A percentile compares a stretch with the other conserved stretches of the same genome.
Conservation (phyloP, 495 filamentous ascomycete genomes). For the Neohortaea acidophila region DNA sequence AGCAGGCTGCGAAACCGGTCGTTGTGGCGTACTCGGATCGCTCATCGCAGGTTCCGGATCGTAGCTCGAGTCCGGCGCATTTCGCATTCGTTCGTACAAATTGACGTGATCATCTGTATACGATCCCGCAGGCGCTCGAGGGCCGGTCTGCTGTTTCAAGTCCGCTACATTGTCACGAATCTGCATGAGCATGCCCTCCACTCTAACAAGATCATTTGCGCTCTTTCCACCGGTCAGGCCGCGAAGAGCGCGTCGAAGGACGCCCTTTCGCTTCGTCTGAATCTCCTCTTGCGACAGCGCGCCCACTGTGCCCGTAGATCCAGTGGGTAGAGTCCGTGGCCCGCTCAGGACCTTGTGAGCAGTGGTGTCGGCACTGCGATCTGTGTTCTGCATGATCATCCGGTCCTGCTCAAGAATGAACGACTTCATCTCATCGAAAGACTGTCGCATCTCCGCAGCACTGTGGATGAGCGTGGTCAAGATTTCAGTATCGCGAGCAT, state of each 20-base stretch:
- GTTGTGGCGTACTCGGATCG: conserved; percentile 53
- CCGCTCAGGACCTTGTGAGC: conserved; percentile 69
- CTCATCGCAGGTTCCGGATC: conserved; percentile 73
- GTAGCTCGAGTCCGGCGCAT: conserved; percentile 47
- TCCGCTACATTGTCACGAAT: conserved; percentile 82
- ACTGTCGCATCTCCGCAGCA: conserved; percentile 93
- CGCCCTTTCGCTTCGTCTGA: conserved; percentile 65
- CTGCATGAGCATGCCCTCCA: conserved; percentile 91
- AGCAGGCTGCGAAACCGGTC: conserved; percentile 63
- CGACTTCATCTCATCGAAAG: conserved; percentile 91
- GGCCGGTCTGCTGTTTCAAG: conserved; percentile 45
- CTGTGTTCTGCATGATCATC: conserved; percentile 63
- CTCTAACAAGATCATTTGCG: conserved; percentile 71
- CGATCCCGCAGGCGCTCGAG: conserved; percentile 21
- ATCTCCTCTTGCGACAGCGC: conserved; percentile 51
- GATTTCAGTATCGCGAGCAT: conserved; percentile 92
- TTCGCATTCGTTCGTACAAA: conserved; percentile 42
- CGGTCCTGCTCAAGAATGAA: conserved; percentile 77
- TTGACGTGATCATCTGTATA: conserved; percentile 22
- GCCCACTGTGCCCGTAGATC: conserved; percentile 37
- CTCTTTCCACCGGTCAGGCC: conserved; percentile 67
- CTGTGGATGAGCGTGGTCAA: conserved; percentile 84
- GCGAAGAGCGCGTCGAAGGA: conserved; percentile 82
- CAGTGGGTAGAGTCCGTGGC: conserved; percentile 67
- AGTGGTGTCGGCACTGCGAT: conserved; percentile 71